Evolutionary conservation across 2,329 filamentous ascomycete genomes (phyloP).

Genomic region (Aspergillus terreus): DNA sequence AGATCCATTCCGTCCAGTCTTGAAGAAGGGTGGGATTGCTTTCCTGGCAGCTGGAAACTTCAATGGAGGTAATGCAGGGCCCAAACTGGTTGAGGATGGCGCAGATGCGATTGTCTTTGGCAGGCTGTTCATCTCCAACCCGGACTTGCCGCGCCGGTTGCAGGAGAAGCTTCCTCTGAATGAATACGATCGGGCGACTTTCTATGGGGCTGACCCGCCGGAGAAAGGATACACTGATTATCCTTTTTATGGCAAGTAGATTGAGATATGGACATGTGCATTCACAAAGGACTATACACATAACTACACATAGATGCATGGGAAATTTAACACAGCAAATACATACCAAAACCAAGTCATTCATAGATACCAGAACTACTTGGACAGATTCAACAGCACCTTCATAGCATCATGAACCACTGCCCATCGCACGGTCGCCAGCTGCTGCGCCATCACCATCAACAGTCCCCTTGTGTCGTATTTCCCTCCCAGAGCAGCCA

Average conservation of each 20-base stretch:
- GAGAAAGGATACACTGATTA: slow-evolving; percentile 39
- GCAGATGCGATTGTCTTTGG: slow-evolving; percentile 34
- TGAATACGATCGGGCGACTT: slow-evolving; percentile 38
- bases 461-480: slow-evolving; percentile 52
- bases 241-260: slow-evolving; percentile 24
- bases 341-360: not conserved
- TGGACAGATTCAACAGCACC: slow-evolving; percentile 40
- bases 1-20: slow-evolving; percentile 39
- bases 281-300: too few species aligned
- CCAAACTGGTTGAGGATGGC: slow-evolving; percentile 16
- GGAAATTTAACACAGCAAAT: not conserved
- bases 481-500: slow-evolving; percentile 39
- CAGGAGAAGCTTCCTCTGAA: slow-evolving; percentile 34
- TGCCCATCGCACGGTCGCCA: slow-evolving; percentile 59
- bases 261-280: not conserved
- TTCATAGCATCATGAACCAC: slow-evolving; percentile 61
- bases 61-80: slow-evolving; percentile 17
- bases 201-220: slow-evolving; percentile 35
- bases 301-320: not conserved
- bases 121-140: slow-evolving; percentile 42
- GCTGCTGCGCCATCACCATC: slow-evolving; percentile 52
- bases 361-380: not conserved
- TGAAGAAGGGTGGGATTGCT: slow-evolving; percentile 37
- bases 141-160: slow-evolving; percentile 40
- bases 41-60: slow-evolving; percentile 32